A percentile compares a stretch with the other conserved stretches of the same genome.
Evolutionary conservation across 371 early-diverging fungal genomes (phyloP).

Genomic region (Cokeromyces recurvatus): DNA sequence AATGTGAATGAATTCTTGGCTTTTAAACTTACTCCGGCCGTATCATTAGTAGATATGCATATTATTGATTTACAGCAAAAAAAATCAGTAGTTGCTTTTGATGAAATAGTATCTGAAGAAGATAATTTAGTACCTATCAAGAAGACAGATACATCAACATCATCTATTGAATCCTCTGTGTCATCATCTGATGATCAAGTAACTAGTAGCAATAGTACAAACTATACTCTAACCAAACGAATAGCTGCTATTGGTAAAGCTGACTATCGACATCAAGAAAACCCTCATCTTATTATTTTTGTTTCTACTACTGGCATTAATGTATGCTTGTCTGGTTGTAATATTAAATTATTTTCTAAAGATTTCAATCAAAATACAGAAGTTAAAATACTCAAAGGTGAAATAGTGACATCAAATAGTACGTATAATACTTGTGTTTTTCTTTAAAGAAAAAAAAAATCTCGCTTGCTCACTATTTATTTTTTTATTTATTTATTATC

Average conservation of each 20-base stretch:
- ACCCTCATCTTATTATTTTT: conserved; percentile 34
- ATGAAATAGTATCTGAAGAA: neutral
- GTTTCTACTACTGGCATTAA: conserved; percentile 8
- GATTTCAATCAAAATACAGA: conserved; percentile 2
- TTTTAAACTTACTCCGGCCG: neutral
- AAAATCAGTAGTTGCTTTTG: conserved; percentile 3
- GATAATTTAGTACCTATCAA: neutral
- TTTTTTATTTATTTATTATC: neutral
- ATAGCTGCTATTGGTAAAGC: conserved; percentile 21
- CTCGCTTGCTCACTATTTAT: neutral
- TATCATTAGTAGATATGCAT: conserved; percentile 14
- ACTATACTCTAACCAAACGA: too few species aligned
- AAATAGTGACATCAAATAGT: conserved; percentile 19
- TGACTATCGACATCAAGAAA: conserved; percentile 28
- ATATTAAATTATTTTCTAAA: conserved; percentile 24
- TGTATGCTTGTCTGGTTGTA: conserved; percentile 26
- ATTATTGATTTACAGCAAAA: conserved; percentile 21
- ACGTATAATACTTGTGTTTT: conserved; percentile 8
- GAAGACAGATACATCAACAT: too few species aligned
- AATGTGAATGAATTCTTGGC: conserved; percentile 4
- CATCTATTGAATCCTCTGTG: too few species aligned
- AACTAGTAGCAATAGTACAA: too few species aligned
- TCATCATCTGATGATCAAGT: too few species aligned
- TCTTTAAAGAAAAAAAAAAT: neutral
- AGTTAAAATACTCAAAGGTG: conserved; percentile 14